Evolutionary conservation across 2,329 filamentous ascomycete species (phyloP), one percentile per base, ranked within the genome.

Genomic region (Penicillium brasilianum): DNA sequence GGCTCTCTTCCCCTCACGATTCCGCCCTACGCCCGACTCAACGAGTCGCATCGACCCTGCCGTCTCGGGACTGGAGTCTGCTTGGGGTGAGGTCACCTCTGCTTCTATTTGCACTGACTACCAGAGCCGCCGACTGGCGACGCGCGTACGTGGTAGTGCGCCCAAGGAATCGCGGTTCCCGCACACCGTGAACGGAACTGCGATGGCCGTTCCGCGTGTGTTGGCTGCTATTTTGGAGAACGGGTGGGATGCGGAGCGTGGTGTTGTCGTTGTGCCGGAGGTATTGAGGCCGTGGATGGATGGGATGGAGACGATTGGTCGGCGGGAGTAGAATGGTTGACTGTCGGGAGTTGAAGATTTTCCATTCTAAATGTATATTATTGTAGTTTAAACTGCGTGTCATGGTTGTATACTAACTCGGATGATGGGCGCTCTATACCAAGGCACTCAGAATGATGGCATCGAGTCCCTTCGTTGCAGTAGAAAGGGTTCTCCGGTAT

Each of bases 71-170:
- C 62, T 76, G 30, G 84, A 89, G 67, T 82, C 85, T 11, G 93
- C 92, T 32, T 99, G 93, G 90, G 95, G 95, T 50, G 95, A 99
- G 78, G 89, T 99, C 55, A 96, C 93, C 0, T 94, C 90, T 46
- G 88, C 92, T 0, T 96, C 91, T 65, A 89, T 94, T 69, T 99
- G 95, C 78, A 95, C 92, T 1, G 95, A 99, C 77, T 99, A 98
- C 78, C 95, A 99, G 81, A 90, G 86, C 28, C 85, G 95, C 30
- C 85, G 95, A 16, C 82, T 99, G 37, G 89, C 87, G 30, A 97
- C 95, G 14, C 85, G 90, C 43, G 81, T 91, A 49, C 87, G 88
- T 64, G 80, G 78, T 55, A 78, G 78, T 43, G 78, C 74, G 18
- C 58, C 69, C 7, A 76, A 75, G 63, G 80, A 80, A 72, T 78